Base-by-base conservation (phyloP, 495 filamentous ascomycete species). In the Podospora appendiculata region DNA sequence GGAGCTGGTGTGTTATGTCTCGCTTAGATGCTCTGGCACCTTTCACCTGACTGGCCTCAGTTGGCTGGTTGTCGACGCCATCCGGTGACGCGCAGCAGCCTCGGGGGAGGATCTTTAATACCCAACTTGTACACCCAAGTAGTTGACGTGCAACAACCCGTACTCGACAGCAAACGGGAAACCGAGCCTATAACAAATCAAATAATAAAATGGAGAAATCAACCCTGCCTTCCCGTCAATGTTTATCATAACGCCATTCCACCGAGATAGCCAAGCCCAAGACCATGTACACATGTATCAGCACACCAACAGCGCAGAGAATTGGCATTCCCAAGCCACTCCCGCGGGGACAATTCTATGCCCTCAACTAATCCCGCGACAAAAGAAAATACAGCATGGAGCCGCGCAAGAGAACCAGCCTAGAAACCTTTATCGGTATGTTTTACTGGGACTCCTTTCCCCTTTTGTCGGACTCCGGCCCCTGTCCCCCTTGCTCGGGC, bases 401-500 rank as follows among this genome's bases (percentile, higher is more conserved):
- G 25, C 25, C 5, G 25, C 25, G 25, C 25, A 25, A 2, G 25
- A 25, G 2, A 25, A 5, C 25, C 25, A 25, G 25, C 25, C 25
- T 5, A 2, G 25, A 5, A 25, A 5, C 25, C 25, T 5, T 5
- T 25, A 25, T 25, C 25, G 25, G 40, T 70, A 70, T n/a, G 66
- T 54, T 52, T 74, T 75, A 32, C 50, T 55, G 8, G 70, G 65
- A 51, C 71, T 75, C 38, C 64, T 51, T 25, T 48, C 58, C 1
- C 54, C 53, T 60, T 73, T 74, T 1, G 67, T 57, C 4, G 72
- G 70, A 51, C 73, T 77, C 35, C 68, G 58, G 0, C 65, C 61
- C 47, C 73, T 62, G 13, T 76, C 72, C 9, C 66, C 63, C 48
- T 75, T 77, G 19, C 70, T 68, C 0, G 74, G 73, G 40, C 74